phyloP scores from a whole-genome alignment of 345 rosid genomes.

The Sonneratia caseolaris region DNA sequence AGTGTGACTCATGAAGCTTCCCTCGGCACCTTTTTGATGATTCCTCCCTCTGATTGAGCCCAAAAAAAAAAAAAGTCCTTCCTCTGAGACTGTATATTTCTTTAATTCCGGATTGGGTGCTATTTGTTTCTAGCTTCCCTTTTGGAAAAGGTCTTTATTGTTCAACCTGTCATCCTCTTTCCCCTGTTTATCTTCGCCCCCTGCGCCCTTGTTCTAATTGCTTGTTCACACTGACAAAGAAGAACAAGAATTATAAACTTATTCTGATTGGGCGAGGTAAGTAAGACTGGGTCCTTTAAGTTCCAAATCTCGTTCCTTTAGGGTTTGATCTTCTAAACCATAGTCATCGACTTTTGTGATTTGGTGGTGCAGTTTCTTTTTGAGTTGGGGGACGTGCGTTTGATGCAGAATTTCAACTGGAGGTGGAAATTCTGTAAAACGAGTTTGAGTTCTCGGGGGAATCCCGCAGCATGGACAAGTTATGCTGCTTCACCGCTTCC shows the following conservation, averaged over 20 bases:
- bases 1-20: background rate
- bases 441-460: background rate
- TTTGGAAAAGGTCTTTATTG: constrained; percentile 2
- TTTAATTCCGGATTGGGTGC: background rate
- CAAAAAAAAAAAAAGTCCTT: background rate
- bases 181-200: background rate
- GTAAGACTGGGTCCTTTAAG: background rate
- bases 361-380: background rate
- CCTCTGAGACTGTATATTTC: background rate
- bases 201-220: background rate
- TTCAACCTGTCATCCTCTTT: background rate
- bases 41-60: background rate
- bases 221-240: constrained; percentile 1
- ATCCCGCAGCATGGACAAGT: constrained; percentile 2
- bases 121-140: background rate
- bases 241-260: constrained; percentile 1
- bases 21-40: constrained; percentile 1
- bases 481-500: constrained; percentile 6
- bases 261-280: constrained; percentile 5
- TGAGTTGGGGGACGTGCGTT: background rate
- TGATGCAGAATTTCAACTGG: constrained; percentile 5
- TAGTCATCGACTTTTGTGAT: background rate
- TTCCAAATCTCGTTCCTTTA: background rate
- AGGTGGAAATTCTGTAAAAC: background rate
- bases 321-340: background rate